Evolutionary conservation across 2,329 filamentous ascomycete genomes (phyloP), one percentile per base, ranked within the genome.

Genomic region (Alternaria burnsii): DNA sequence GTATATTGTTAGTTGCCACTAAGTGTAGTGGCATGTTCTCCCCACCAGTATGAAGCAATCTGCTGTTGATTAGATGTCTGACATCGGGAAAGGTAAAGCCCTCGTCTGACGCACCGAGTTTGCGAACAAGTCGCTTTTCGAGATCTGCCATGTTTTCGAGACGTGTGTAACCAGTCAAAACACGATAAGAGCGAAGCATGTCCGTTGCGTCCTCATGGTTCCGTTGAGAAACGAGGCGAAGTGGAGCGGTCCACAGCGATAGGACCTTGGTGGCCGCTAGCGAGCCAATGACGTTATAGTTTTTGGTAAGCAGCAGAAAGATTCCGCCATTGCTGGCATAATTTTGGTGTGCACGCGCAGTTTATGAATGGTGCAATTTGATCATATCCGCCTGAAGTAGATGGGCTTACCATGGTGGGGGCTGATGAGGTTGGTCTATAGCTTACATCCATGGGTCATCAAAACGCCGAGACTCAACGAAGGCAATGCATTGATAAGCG

Each of bases 51-150:
- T 71, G 22, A 75, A 74, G 54, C 67, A 71, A 51, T 74, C 57
- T 59, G 46, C 47, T 18, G 16, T 44, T 30, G 11, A n/a, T 59
- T 59, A 56, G 52, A 26, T 26, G 12, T 14, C 6, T 9, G 10
- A 26, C 9, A 22, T 42, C 1, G 52, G 3, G 32, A 4, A 16
- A 6, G 4, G 9, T 14, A 14, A n/a, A 12, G 22, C 24, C 24
- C 24, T 41, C 5, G 4, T 54, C 6, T 20, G 44, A 44, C 52
- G 40, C 56, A 59, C 57, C 72, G 18, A 74, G 69, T 54, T 74
- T 74, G 41, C 66, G 70, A 47, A 73, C 72, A 47, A 74, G 41
- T 14, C 67, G 65, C 46, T 52, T 69, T 57, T 73, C 71, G 1
- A 69, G 51, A 26, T 64, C 58, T 8, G 65, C 52, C 62, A 71